These are phyloP conservation scores for Globisporangium spinosum DNA, from an alignment of 352 stramenopile genomes.

Conservation along the genomic window DNA sequence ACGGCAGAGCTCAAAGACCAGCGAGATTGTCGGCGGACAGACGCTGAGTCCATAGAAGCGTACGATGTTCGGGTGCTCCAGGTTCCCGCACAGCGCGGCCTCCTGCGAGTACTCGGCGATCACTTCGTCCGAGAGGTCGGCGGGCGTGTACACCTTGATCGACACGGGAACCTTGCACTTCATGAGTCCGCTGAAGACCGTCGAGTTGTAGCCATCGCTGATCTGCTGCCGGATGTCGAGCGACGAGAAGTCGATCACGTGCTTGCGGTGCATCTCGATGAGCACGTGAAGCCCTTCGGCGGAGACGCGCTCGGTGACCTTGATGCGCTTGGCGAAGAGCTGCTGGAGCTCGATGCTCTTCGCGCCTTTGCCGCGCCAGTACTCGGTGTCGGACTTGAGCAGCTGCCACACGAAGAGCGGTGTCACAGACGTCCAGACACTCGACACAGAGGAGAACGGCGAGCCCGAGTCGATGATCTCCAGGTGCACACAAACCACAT, in stretches of 20 bases:
- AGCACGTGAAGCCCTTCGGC: constrained; percentile 61
- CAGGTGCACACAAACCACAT: constrained; percentile 44
- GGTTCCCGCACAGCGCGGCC: constrained; percentile 44
- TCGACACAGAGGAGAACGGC: constrained; percentile 49
- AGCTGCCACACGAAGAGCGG: constrained; percentile 59
- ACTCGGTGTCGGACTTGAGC: constrained; percentile 49
- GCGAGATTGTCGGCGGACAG: constrained; percentile 57
- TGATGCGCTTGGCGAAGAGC: constrained; percentile 36
- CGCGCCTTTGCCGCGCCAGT: constrained; percentile 54
- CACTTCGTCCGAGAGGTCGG: constrained; percentile 51
- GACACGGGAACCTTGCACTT: constrained; percentile 45
- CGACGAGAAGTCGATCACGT: constrained; percentile 69
- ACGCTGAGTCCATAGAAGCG: constrained; percentile 61
- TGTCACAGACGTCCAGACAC: constrained; percentile 40
- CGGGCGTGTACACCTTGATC: constrained; percentile 68
- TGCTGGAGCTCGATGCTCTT: constrained; percentile 38
- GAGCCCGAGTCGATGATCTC: constrained; percentile 42
- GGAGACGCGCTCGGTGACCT: constrained; percentile 47
- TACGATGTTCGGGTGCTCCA: constrained; percentile 64
- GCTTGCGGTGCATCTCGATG: constrained; percentile 72
- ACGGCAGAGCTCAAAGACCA: constrained; percentile 67
- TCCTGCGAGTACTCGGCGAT: constrained; percentile 58
- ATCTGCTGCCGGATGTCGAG: constrained; percentile 51
- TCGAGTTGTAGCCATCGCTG: constrained; percentile 38
- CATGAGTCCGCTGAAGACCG: constrained; percentile 48